Percentiles rank a stretch among this genome's conserved stretches.
phyloP scores from a whole-genome alignment of 768 basidiomycete species.

The Kwoniella botswanensis region DNA sequence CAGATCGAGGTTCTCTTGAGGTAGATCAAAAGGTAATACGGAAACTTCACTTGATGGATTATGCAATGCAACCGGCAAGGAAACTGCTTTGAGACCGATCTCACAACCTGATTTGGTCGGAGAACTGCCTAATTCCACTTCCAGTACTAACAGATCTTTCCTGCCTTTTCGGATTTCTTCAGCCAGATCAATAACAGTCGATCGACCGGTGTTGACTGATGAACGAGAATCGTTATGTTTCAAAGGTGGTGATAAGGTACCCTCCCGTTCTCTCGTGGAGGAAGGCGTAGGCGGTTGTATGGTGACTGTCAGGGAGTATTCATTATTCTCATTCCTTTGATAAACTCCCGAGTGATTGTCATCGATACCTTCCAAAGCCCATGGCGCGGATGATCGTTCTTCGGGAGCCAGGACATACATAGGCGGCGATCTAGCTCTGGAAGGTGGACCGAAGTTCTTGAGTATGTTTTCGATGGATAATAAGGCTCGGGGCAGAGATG shows the following conservation, averaged over 20 bases:
- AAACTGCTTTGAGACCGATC: constrained; percentile 58
- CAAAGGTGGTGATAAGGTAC: constrained; percentile 37
- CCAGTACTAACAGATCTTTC: constrained; percentile 76
- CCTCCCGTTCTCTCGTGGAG: constrained; percentile 17
- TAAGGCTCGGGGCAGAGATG: constrained; percentile 73
- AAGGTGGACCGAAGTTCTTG: constrained; percentile 69
- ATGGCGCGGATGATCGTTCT: constrained; percentile 39
- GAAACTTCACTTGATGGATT: constrained; percentile 54
- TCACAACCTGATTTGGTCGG: constrained; percentile 58
- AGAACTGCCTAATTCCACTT: constrained; percentile 58
- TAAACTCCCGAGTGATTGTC: constrained; percentile 35
- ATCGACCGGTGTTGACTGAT: constrained; percentile 56
- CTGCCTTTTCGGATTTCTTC: constrained; percentile 56
- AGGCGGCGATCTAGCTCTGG: constrained; percentile 72
- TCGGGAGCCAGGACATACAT: constrained; percentile 60
- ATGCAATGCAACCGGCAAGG: constrained; percentile 62
- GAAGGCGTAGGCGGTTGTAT: constrained; percentile 32
- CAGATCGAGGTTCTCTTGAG: constrained; percentile 30
- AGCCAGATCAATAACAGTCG: constrained; percentile 59
- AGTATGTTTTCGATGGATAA: constrained; percentile 74
- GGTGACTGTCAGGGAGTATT: constrained; percentile 44
- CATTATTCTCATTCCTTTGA: constrained; percentile 38
- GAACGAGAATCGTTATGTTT: constrained; percentile 57
- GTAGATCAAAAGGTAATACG: constrained; percentile 38
- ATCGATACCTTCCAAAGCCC: constrained; percentile 48